phyloP scores from a whole-genome alignment of 2,329 filamentous ascomycete species.

The Karstenula rhodostoma region DNA sequence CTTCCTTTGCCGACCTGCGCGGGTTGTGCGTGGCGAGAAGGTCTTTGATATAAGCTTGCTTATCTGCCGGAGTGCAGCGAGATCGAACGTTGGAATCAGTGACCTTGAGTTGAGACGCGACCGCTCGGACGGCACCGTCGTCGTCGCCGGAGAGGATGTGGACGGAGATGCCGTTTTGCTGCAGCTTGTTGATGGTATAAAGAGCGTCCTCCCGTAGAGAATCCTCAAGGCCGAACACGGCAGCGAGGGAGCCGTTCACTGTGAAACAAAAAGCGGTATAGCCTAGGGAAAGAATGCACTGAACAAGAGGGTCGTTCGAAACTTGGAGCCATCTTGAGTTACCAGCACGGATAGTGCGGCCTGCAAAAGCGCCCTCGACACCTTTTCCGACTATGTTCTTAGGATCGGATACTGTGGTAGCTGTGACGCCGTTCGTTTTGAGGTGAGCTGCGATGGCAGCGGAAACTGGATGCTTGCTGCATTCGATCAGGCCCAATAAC shows the following conservation, averaged over 20 bases:
- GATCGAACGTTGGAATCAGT: slow-evolving; percentile 52
- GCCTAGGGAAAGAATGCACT: slow-evolving; percentile 26
- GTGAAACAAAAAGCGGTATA: slow-evolving; percentile 62
- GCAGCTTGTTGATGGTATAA: slow-evolving; percentile 60
- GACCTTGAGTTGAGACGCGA: slow-evolving; percentile 52
- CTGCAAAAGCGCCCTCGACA: slow-evolving; percentile 51
- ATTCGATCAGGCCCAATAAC: slow-evolving; percentile 51
- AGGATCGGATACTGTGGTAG: slow-evolving; percentile 25
- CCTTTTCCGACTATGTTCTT: slow-evolving; percentile 54
- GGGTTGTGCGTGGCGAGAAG: slow-evolving; percentile 26
- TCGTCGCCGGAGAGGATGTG: slow-evolving; percentile 69
- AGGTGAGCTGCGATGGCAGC: slow-evolving; percentile 57
- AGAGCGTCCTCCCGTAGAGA: slow-evolving; percentile 60
- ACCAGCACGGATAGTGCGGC: slow-evolving; percentile 51
- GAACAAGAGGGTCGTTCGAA: slow-evolving; percentile 55
- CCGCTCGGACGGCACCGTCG: slow-evolving; percentile 54
- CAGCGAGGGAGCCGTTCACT: slow-evolving; percentile 52
- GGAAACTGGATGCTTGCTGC: slow-evolving; percentile 63
- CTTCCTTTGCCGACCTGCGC: not conserved
- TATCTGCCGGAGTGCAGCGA: slow-evolving; percentile 62
- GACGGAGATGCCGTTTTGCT: slow-evolving; percentile 55
- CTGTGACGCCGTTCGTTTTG: slow-evolving; percentile 21
- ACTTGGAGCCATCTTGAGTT: slow-evolving; percentile 58
- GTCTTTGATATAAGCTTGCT: slow-evolving; percentile 60
- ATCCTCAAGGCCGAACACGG: slow-evolving; percentile 61